These are phyloP conservation scores for Penicillium sp. DNA, from an alignment of 2,329 filamentous ascomycete genomes.

Conservation along the genomic window DNA sequence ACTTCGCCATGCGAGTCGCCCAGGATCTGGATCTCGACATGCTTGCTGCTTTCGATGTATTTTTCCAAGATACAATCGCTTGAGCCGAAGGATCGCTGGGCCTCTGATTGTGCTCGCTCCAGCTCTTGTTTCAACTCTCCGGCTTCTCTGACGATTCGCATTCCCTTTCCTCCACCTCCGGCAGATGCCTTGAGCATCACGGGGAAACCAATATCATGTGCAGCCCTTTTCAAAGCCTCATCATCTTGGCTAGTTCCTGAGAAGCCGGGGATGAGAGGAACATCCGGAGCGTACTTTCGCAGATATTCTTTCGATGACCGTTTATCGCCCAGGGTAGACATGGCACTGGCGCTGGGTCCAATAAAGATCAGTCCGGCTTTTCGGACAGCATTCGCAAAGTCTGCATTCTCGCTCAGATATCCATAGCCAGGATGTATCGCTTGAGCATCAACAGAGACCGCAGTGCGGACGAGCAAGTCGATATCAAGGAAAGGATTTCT, in stretches of 20 bases:
- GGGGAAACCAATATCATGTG: conserved; percentile 31
- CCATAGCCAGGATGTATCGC: conserved; percentile 38
- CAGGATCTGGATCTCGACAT: conserved; percentile 53
- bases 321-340: conserved; percentile 31
- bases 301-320: conserved; percentile 14
- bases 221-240: conserved; percentile 18
- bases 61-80: conserved; percentile 45
- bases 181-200: conserved; percentile 52
- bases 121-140: conserved; percentile 33
- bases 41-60: conserved; percentile 42
- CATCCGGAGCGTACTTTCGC: conserved; percentile 22
- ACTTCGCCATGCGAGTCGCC: conserved; percentile 35
- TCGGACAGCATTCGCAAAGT: conserved; percentile 28
- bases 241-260: conserved; percentile 22
- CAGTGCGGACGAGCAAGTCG: conserved; percentile 27
- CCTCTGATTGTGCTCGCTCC: conserved; percentile 40
- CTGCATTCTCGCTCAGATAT: conserved; percentile 35
- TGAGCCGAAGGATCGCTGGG: conserved; percentile 45
- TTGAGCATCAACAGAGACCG: conserved; percentile 21
- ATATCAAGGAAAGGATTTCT: conserved; percentile 30
- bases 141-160: conserved; percentile 38
- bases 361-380: conserved; percentile 34
- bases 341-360: conserved; percentile 28
- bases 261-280: conserved; percentile 31
- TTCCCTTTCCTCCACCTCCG: conserved; percentile 49